A percentile compares a stretch with the other conserved stretches of the same genome.
Evolutionary conservation across 2,329 filamentous ascomycete genomes (phyloP).

Genomic region (Hypoxylon sp.): DNA sequence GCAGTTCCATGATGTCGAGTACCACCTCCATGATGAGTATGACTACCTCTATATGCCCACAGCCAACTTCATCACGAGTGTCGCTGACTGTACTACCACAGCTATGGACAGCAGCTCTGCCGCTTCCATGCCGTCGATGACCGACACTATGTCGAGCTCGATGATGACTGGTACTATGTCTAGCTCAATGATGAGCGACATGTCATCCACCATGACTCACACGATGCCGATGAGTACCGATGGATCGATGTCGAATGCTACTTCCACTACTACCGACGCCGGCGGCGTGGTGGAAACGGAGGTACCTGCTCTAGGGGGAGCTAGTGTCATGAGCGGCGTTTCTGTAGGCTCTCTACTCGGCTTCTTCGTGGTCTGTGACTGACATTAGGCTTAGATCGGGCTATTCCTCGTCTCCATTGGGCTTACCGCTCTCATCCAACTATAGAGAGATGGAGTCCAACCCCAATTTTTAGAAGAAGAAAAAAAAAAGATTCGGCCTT

Average conservation of each 20-base stretch:
- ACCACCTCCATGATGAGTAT: slow-evolving; percentile 17
- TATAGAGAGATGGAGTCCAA: slow-evolving; percentile 26
- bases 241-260: slow-evolving; percentile 37
- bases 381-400: slow-evolving; percentile 37
- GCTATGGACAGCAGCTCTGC: background rate
- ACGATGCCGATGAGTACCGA: slow-evolving; percentile 38
- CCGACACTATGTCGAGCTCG: slow-evolving; percentile 6
- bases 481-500: background rate
- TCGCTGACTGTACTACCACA: background rate
- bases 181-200: slow-evolving; percentile 13
- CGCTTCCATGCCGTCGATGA: slow-evolving; percentile 11
- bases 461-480: background rate
- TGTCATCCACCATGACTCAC: slow-evolving; percentile 20
- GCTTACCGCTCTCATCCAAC: slow-evolving; percentile 40
- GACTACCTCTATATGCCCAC: slow-evolving; percentile 16
- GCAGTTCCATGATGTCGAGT: slow-evolving; percentile 21
- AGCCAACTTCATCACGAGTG: slow-evolving; percentile 7
- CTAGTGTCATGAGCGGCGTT: slow-evolving; percentile 34
- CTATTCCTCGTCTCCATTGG: slow-evolving; percentile 43
- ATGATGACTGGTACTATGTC: slow-evolving; percentile 10
- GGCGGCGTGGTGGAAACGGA: slow-evolving; percentile 31
- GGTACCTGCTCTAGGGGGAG: slow-evolving; percentile 26
- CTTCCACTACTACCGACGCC: slow-evolving; percentile 5
- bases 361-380: slow-evolving; percentile 15
- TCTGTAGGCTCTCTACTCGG: slow-evolving; percentile 40